These are phyloP conservation scores for Mycena amicta DNA, from an alignment of 768 basidiomycete genomes.

Conservation along the genomic window DNA sequence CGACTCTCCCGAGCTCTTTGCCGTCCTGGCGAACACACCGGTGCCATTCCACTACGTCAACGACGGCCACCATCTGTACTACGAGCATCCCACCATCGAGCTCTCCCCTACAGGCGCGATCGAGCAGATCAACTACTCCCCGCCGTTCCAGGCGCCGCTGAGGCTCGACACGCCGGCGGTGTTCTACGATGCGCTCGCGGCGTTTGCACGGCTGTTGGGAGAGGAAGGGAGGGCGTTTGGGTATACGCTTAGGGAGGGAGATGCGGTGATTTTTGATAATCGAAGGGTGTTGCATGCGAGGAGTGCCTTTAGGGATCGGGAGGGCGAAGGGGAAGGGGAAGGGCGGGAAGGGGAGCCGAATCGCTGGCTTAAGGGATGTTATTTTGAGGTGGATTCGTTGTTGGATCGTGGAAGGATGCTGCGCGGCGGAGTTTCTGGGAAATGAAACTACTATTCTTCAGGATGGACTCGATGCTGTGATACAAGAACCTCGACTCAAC, in stretches of 20 bases:
- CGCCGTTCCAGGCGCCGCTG: constrained; percentile 91
- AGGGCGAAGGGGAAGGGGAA: constrained; percentile 35
- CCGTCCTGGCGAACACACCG: constrained; percentile 57
- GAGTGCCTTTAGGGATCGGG: constrained; percentile 64
- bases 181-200: constrained; percentile 65
- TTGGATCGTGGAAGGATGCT: constrained; percentile 62
- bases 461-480: no score
- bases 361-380: constrained; percentile 92
- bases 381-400: constrained; percentile 67
- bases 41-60: constrained; percentile 94
- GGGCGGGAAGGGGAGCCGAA: constrained; percentile 55
- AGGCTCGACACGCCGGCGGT: constrained; percentile 50
- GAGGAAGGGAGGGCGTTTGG: constrained; percentile 52
- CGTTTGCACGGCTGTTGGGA: constrained; percentile 63
- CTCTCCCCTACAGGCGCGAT: constrained; percentile 47
- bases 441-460: no score
- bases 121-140: constrained; percentile 84
- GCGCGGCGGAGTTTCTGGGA: no score
- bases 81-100: constrained; percentile 76
- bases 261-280: constrained; percentile 91
- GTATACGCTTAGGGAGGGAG: constrained; percentile 78
- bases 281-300: constrained; percentile 86
- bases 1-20: constrained; percentile 53
- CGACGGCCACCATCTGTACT: constrained; percentile 80
- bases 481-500: no score